Conservation (phyloP, 2,329 filamentous ascomycete genomes). For the Monosporascus ibericus region DNA sequence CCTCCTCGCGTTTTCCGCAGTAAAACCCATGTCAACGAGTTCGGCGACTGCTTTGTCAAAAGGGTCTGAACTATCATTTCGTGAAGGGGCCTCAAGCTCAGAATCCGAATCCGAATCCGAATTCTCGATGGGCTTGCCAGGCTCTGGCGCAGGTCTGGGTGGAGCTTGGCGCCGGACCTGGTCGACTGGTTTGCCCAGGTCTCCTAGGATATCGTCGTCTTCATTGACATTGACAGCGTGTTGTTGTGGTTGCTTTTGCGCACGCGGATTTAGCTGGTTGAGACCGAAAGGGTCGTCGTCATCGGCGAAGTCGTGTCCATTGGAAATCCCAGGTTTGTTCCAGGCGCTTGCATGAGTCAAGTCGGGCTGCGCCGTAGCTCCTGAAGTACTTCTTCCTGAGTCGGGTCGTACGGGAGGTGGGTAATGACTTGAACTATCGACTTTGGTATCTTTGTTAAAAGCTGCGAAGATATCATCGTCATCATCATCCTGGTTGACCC, state of each 20-base stretch:
- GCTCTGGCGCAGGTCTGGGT: constrained; percentile 37
- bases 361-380: constrained; percentile 39
- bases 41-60: constrained; percentile 80
- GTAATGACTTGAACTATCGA: constrained; percentile 61
- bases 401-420: constrained; percentile 44
- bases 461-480: constrained; percentile 63
- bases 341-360: constrained; percentile 50
- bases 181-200: constrained; percentile 58
- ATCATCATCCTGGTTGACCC: constrained; percentile 29
- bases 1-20: constrained; percentile 71
- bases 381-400: constrained; percentile 39
- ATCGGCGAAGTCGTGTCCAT: constrained; percentile 36
- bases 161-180: constrained; percentile 48
- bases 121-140: constrained; percentile 51
- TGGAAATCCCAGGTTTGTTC: constrained; percentile 30
- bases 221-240: constrained; percentile 31
- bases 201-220: constrained; percentile 61
- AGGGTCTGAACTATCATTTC: constrained; percentile 42
- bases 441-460: constrained; percentile 59
- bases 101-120: constrained; percentile 41
- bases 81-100: constrained; percentile 27
- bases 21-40: constrained; percentile 91
- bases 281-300: constrained; percentile 88
- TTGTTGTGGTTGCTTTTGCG: constrained; percentile 24
- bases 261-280: constrained; percentile 48